Conservation (phyloP, 768 basidiomycete genomes). For the Agrocybe chaxingu region DNA sequence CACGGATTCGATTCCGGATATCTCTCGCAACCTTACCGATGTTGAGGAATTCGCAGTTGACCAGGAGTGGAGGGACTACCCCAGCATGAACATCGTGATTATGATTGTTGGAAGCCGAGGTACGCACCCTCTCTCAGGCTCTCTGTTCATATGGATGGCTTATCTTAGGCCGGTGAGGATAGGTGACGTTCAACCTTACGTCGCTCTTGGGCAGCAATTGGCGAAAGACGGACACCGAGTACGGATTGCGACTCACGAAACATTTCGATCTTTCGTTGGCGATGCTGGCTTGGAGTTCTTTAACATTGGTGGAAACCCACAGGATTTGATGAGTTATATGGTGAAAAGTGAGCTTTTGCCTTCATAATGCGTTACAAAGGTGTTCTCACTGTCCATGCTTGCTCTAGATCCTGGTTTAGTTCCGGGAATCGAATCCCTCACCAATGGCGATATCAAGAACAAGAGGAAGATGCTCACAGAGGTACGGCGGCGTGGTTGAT, state of each 20-base stretch:
- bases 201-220: conserved; percentile 49
- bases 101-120: conserved; percentile 69
- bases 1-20: conserved; percentile 40
- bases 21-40: conserved; percentile 44
- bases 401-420: conserved; percentile 54
- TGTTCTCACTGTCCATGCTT: too few relatives aligned
- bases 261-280: conserved; percentile 49
- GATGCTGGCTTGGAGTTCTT: conserved; percentile 53
- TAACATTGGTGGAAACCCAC: conserved; percentile 55
- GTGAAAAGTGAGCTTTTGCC: conserved; percentile 48
- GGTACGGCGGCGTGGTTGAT: conserved; percentile 21
- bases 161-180: not conserved
- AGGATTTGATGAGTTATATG: conserved; percentile 66
- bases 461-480: conserved; percentile 50
- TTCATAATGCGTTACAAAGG: not conserved
- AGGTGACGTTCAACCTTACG: conserved; percentile 65
- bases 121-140: conserved; percentile 15
- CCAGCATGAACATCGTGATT: conserved; percentile 54
- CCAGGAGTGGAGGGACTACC: conserved; percentile 32
- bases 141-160: too few relatives aligned
- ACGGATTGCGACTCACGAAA: conserved; percentile 58
- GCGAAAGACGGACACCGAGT: conserved; percentile 49
- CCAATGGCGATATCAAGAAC: conserved; percentile 53
- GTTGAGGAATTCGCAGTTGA: conserved; percentile 52
- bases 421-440: conserved; percentile 50